Base-by-base conservation (phyloP, 176 grass and related monocot genomes). In the Hyparrhenia diplandra region DNA sequence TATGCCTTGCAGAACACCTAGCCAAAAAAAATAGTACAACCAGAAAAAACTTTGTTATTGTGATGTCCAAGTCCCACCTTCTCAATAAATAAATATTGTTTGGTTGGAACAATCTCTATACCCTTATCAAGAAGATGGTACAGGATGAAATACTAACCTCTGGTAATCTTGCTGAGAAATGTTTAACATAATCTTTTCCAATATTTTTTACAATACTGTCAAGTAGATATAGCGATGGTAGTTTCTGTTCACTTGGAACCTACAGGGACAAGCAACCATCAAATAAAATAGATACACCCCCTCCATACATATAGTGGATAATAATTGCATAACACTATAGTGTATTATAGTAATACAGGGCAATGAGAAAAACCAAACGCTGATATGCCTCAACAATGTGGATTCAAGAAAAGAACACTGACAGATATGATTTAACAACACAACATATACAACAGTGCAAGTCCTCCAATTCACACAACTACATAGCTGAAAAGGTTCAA, bases 141-240 rank as follows among this genome's bases (percentile, higher is more conserved):
- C 35, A 67, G 29, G 10, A 59, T 69, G 43, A 79, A 52, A 81
- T 35, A 24, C 79, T 75, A 82, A 96, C 97, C 90, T 99, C 93
- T 68, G 93, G 91, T 82, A 99, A 73, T 61, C 82, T 90, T 73
- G 83, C 57, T 77, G 97, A 84, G 89, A 99, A 99, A 91, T 95
- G 86, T 80, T 91, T 99, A 51, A 91, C 83, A 73, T 99, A 99
- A 83, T 96, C 93, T 88, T 92, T 93, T 83, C 93, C 97, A 20
- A 99, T 95, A 85, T 99, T 99, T 83, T 99, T 99, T 51, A 99
- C 97, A 85, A 99, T 95, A 85, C 97, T 99, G 83, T 99, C 97
- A 67, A 99, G 82, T 35, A 99, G 87, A 84, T 99, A 99, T 37
- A 99, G 87, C 52, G 97, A 99, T 49, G 97, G 97, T 78, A 99